phyloP scores from a whole-genome alignment of 176 grass and related monocot species.

The Ampelocalamus luodianensis region DNA sequence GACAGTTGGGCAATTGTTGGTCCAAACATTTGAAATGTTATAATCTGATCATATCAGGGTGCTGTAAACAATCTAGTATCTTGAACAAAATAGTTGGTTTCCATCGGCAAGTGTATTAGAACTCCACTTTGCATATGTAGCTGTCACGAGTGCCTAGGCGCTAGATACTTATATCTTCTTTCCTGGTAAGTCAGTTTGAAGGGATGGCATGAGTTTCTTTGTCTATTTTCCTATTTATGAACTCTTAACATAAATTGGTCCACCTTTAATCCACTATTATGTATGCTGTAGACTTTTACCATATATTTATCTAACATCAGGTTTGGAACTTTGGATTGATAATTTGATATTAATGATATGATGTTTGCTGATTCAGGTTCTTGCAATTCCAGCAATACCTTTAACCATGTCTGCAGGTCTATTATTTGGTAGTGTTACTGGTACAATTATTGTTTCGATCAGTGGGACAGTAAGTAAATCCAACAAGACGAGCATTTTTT shows the following conservation, averaged over 20 bases:
- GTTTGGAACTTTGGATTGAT: constrained; percentile 21
- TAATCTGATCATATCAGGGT: not conserved
- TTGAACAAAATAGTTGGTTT: not conserved
- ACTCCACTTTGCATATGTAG: not conserved
- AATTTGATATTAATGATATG: constrained; percentile 11
- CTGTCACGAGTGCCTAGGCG: constrained; percentile 12
- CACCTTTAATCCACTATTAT: not conserved
- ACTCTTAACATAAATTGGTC: not conserved
- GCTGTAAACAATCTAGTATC: not conserved
- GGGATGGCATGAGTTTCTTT: not conserved
- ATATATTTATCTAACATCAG: constrained; percentile 14
- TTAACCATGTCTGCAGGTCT: constrained; percentile 96
- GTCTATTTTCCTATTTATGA: not conserved
- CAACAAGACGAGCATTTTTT: not conserved
- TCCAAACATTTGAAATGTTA: constrained; percentile 8
- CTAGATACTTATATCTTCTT: not conserved
- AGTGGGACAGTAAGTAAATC: constrained; percentile 88
- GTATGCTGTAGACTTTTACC: not conserved
- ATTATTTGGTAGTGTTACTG: constrained; percentile 84
- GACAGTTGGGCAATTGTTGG: not conserved
- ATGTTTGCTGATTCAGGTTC: constrained; percentile 62
- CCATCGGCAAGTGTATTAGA: not conserved
- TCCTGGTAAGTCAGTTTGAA: not conserved
- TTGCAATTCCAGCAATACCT: constrained; percentile 96
- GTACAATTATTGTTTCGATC: constrained; percentile 92